Percentiles rank a stretch among this genome's conserved stretches.
Evolutionary conservation across 768 basidiomycete genomes (phyloP).

Genomic region (Kwoniella sp.): DNA sequence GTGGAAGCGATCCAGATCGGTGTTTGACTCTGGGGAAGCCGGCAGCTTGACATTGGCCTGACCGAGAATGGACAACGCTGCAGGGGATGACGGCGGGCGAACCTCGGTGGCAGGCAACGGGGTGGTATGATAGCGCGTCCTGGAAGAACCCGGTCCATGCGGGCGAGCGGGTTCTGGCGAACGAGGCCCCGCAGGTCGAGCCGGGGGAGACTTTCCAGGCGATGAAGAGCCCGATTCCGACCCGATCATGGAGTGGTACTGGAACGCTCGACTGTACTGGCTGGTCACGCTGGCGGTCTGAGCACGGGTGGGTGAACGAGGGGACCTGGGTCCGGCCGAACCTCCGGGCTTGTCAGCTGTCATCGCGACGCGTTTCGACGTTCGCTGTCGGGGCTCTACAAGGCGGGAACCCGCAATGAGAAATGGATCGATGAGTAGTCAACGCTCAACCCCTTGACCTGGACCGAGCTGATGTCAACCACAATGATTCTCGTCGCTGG

Average conservation of each 20-base stretch:
- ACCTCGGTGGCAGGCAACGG: neutral
- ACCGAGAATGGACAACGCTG: too few relatives aligned
- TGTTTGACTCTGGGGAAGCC: neutral
- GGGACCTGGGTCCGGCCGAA: slow-evolving; percentile 5
- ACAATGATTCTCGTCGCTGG: too few relatives aligned
- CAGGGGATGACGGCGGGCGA: too few relatives aligned
- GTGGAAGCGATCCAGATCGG: slow-evolving; percentile 24
- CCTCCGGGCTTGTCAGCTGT: slow-evolving; percentile 19
- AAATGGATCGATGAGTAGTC: too few relatives aligned
- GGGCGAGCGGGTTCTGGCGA: slow-evolving; percentile 10
- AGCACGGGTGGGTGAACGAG: slow-evolving; percentile 5
- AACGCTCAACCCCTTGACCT: too few relatives aligned
- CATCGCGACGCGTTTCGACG: slow-evolving; percentile 7
- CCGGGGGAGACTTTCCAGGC: neutral
- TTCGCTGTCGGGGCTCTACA: too few relatives aligned
- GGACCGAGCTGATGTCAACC: too few relatives aligned
- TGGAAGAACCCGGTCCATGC: slow-evolving; percentile 25
- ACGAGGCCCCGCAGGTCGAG: slow-evolving; percentile 25
- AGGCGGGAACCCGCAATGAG: too few relatives aligned
- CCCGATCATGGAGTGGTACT: slow-evolving; percentile 4
- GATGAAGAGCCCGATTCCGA: slow-evolving; percentile 7
- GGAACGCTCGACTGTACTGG: slow-evolving; percentile 7
- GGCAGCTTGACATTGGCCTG: too few relatives aligned
- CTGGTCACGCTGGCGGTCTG: neutral
- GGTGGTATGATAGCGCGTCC: slow-evolving; percentile 12